phyloP scores from a whole-genome alignment of 2,329 filamentous ascomycete genomes.

The Xylaria sp. region DNA sequence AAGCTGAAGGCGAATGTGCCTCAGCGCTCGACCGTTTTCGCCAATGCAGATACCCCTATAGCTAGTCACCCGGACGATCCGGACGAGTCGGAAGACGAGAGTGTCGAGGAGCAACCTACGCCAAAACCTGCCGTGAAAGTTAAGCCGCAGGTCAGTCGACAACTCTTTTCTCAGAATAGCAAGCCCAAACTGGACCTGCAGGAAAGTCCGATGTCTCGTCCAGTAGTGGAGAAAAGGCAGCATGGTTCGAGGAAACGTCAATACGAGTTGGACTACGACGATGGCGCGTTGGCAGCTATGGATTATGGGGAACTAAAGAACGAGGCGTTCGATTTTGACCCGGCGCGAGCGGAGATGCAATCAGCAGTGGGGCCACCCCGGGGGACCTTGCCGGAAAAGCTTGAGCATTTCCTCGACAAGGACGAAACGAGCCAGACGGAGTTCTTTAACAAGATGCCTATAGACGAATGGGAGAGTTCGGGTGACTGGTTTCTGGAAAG shows the following conservation, averaged over 20 bases:
- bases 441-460: slow-evolving; percentile 56
- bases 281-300: slow-evolving; percentile 58
- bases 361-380: slow-evolving; percentile 40
- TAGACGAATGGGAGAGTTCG: slow-evolving; percentile 61
- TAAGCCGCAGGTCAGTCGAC: slow-evolving; percentile 33
- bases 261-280: slow-evolving; percentile 56
- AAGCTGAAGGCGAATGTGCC: slow-evolving; percentile 28
- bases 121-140: slow-evolving; percentile 31
- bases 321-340: slow-evolving; percentile 61
- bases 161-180: slow-evolving; percentile 30
- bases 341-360: slow-evolving; percentile 47
- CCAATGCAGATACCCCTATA: slow-evolving; percentile 35
- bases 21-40: slow-evolving; percentile 35
- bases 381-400: slow-evolving; percentile 50
- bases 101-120: slow-evolving; percentile 30
- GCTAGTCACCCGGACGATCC: slow-evolving; percentile 32
- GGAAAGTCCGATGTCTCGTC: slow-evolving; percentile 34
- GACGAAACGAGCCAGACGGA: slow-evolving; percentile 46
- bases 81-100: slow-evolving; percentile 33
- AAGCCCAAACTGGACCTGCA: slow-evolving; percentile 25
- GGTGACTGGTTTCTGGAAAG: slow-evolving; percentile 63
- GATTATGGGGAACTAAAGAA: slow-evolving; percentile 52
- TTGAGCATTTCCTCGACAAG: slow-evolving; percentile 50
- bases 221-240: slow-evolving; percentile 26
- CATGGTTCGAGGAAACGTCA: slow-evolving; percentile 33